phyloP scores from a whole-genome alignment of 2,329 filamentous ascomycete species.

The Colletotrichum acutatum region DNA sequence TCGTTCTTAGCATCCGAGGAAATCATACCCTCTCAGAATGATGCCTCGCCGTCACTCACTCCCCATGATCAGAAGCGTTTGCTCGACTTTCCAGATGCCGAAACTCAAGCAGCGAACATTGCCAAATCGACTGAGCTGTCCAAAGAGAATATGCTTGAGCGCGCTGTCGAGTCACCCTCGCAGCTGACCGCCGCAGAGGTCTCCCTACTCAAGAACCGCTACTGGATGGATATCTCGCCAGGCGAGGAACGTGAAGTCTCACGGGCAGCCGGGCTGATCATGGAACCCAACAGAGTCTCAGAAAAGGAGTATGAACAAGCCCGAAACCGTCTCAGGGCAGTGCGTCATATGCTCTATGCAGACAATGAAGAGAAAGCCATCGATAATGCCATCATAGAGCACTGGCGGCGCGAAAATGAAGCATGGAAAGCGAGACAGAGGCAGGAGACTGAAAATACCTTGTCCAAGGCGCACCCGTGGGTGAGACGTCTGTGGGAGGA shows the following conservation, averaged over 20 bases:
- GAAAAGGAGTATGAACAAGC: not conserved
- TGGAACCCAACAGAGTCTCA: not conserved
- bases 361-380: constrained; percentile 9
- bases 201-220: not conserved
- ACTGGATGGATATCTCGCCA: not conserved
- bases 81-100: constrained; percentile 2
- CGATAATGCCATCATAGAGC: not conserved
- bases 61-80: not conserved
- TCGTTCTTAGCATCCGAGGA: not conserved
- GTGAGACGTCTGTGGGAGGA: constrained; percentile 6
- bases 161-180: not conserved
- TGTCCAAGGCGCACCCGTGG: not conserved
- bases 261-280: not conserved
- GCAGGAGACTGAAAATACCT: not conserved
- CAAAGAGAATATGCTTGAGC: not conserved
- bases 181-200: not conserved
- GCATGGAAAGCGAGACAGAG: not conserved
- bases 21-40: not conserved
- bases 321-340: not conserved
- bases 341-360: not conserved
- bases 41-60: not conserved
- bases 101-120: not conserved
- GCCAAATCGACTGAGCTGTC: not conserved
- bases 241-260: not conserved
- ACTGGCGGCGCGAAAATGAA: not conserved